Conservation (phyloP, 306 rosid species). For the Cucurbita ficifolia region DNA sequence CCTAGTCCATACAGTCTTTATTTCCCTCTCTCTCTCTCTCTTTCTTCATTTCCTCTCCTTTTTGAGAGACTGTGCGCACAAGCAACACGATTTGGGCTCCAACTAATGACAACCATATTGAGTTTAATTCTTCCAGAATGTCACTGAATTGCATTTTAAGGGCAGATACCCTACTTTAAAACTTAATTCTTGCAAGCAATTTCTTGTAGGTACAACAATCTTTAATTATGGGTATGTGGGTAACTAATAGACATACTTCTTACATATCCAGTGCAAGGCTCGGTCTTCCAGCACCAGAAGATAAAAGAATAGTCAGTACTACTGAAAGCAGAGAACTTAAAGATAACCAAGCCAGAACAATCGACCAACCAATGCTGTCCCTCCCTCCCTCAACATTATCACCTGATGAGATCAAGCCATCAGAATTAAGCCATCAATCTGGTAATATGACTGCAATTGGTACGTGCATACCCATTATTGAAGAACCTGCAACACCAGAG, state of each 20-base stretch:
- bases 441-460: constrained; percentile 17
- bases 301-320: constrained; percentile 45
- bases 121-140: background rate
- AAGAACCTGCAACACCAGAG: constrained; percentile 93
- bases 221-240: background rate
- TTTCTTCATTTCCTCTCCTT: background rate
- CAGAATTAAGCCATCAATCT: constrained; percentile 28
- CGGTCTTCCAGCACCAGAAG: constrained; percentile 89
- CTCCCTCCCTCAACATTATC: constrained; percentile 36
- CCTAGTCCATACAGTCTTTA: background rate
- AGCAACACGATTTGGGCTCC: background rate
- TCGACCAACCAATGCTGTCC: constrained; percentile 32
- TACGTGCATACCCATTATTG: constrained; percentile 72
- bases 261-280: constrained; percentile 78
- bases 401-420: constrained; percentile 28
- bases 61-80: too few species aligned
- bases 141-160: background rate
- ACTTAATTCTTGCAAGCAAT: background rate
- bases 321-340: constrained; percentile 25
- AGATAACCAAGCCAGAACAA: constrained; percentile 19
- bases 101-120: background rate
- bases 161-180: background rate
- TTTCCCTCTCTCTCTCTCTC: background rate
- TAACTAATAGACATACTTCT: constrained; percentile 19
- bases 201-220: background rate